Conservation (phyloP, 2,329 filamentous ascomycete genomes). For the Colletotrichum sp. region DNA sequence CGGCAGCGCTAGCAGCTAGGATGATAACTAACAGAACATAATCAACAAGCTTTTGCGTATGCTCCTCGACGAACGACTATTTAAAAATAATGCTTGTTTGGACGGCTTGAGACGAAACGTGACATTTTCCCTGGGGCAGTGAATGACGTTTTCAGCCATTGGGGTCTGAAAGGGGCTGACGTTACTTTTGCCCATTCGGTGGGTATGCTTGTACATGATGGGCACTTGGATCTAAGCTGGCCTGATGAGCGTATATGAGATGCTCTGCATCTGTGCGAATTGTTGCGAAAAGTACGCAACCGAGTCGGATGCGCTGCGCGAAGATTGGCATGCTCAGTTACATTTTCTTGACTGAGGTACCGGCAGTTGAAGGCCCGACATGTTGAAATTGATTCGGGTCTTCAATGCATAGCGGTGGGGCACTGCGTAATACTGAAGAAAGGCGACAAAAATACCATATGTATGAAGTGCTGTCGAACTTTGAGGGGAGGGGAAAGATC, state of each 20-base stretch:
- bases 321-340: background rate
- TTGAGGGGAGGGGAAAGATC: background rate
- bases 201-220: background rate
- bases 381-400: background rate
- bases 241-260: background rate
- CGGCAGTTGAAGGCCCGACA: background rate
- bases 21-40: no score
- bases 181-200: background rate
- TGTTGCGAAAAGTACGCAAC: background rate
- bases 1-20: no score
- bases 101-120: no score
- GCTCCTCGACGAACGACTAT: no score
- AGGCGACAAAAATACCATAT: background rate
- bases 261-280: background rate
- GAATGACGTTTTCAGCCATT: no score
- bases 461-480: background rate
- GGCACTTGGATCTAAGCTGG: background rate
- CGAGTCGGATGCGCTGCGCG: background rate
- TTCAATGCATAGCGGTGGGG: no score
- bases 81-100: no score
- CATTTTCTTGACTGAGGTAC: background rate
- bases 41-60: no score
- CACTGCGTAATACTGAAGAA: no score
- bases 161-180: no score
- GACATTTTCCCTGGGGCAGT: no score